These are phyloP conservation scores for Pseudogymnoascus sp. DNA, from an alignment of 2,329 filamentous ascomycete genomes.

Conservation along the genomic window DNA sequence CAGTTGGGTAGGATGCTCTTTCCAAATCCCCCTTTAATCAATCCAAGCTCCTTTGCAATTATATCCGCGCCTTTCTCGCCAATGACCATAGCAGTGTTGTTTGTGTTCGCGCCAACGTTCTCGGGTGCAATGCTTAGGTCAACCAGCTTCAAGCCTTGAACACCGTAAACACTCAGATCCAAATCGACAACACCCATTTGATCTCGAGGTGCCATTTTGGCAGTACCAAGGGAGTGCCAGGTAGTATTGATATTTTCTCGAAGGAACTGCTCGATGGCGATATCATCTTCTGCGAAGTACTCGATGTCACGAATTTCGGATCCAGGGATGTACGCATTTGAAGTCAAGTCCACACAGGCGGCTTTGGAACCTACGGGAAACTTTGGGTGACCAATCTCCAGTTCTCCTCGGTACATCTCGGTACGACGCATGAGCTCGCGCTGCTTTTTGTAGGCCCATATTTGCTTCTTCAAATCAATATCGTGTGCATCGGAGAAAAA, in stretches of 20 bases:
- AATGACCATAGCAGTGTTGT: constrained; percentile 38
- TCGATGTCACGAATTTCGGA: no score
- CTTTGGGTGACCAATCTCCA: constrained; percentile 31
- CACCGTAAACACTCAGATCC: constrained; percentile 35
- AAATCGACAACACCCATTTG: constrained; percentile 35
- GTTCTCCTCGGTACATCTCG: constrained; percentile 39
- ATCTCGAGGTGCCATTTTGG: constrained; percentile 32
- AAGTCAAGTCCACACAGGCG: constrained; percentile 26
- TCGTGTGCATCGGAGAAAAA: constrained; percentile 46
- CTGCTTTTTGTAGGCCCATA: constrained; percentile 60
- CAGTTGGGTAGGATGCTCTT: no score
- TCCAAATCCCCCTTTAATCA: no score
- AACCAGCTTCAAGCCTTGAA: constrained; percentile 34
- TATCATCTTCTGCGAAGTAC: constrained; percentile 28
- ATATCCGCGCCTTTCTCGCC: constrained; percentile 36
- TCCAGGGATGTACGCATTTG: no score
- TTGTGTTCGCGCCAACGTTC: constrained; percentile 39
- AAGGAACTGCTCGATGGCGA: constrained; percentile 37
- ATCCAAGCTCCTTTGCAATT: no score
- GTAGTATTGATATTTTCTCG: constrained; percentile 34
- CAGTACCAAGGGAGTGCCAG: constrained; percentile 36
- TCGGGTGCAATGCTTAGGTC: constrained; percentile 33
- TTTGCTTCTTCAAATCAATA: constrained; percentile 46
- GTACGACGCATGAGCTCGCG: constrained; percentile 53
- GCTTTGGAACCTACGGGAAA: constrained; percentile 36